Evolutionary conservation across 169 alveolate species (phyloP).

Genomic region (Plasmodium cynomolgi): DNA sequence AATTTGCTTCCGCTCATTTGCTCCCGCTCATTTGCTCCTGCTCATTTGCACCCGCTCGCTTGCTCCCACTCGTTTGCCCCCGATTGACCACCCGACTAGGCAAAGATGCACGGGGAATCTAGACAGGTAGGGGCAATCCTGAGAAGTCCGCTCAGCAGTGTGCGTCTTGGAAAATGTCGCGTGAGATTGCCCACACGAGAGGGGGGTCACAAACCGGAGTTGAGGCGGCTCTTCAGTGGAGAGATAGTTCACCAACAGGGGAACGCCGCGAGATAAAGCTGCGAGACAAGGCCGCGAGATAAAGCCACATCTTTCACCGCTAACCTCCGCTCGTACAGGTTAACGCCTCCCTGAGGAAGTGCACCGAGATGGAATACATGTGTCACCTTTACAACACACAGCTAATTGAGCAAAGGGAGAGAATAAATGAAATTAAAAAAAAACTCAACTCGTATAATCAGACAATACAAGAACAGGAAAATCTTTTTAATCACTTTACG

Average conservation of each 20-base stretch:
- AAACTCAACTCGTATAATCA: slow-evolving; percentile 46
- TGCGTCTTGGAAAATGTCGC: neutral
- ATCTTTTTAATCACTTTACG: slow-evolving; percentile 23
- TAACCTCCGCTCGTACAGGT: slow-evolving; percentile 9
- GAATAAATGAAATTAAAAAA: slow-evolving; percentile 43
- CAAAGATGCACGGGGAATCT: neutral
- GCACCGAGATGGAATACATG: slow-evolving; percentile 58
- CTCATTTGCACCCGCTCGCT: neutral
- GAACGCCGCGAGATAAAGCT: no score
- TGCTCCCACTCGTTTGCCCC: neutral
- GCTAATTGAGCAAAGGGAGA: slow-evolving; percentile 65
- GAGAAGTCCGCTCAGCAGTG: neutral
- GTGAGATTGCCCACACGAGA: neutral
- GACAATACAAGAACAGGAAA: slow-evolving; percentile 56
- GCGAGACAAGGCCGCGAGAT: no score
- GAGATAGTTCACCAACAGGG: neutral
- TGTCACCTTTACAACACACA: slow-evolving; percentile 24
- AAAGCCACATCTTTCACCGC: neutral
- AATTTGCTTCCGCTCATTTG: neutral
- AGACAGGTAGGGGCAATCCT: neutral
- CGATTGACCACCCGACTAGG: neutral
- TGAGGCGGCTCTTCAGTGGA: neutral
- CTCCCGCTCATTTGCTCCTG: neutral
- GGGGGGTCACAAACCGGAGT: neutral
- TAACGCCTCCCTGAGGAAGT: slow-evolving; percentile 38